Evolutionary conservation across 805 yeast species (phyloP), one percentile per base, ranked within the genome.

Genomic region (Cyberlindnera euphorbiiphila): DNA sequence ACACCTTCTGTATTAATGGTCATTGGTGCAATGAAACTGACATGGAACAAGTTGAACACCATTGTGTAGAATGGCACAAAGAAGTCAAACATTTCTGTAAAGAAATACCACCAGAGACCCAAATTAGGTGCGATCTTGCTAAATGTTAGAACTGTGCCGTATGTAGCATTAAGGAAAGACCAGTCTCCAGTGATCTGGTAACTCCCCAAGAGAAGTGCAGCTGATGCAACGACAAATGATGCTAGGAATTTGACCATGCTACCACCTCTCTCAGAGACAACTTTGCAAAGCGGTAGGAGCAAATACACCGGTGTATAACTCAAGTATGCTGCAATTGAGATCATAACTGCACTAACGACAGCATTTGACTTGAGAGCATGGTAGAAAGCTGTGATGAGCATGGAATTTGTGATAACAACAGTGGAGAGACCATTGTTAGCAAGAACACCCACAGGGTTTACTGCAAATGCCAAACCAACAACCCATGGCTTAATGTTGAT

Each of bases 21-120:
- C 14, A 91, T 51, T 12, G 98, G 98, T 2, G 84, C 42, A 4
- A 81, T 68, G 57, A 85, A 84, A 3, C 81, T 64, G 14, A 78
- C 66, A 12, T 78, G 61, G 61, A 80, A 87, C 31, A 89, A 53
- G 53, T 88, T 89, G 76, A 89, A 93, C 15, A 88, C 81, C 9
- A 87, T 79, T 26, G 81, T 64, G 67, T 85, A 93, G 54, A 93
- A 88, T 15, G 85, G 78, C 20, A 81, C 72, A 69, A 91, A 93
- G 56, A 79, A 84, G 38, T 83, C 93, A 62, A 93, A 93, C 77
- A 93, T 85, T 61, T 93, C 98, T 28, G 91, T 84, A 67, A 93
- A 93, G 52, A 89, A 79, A 65, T 93, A 93, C 99, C 99, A 93
- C 99, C 99, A 93, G 15, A 93, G 66, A 1, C 98, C 98, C 47